Base-by-base conservation (phyloP, 371 early-diverging fungal genomes). In the Actinomucor elegans region DNA sequence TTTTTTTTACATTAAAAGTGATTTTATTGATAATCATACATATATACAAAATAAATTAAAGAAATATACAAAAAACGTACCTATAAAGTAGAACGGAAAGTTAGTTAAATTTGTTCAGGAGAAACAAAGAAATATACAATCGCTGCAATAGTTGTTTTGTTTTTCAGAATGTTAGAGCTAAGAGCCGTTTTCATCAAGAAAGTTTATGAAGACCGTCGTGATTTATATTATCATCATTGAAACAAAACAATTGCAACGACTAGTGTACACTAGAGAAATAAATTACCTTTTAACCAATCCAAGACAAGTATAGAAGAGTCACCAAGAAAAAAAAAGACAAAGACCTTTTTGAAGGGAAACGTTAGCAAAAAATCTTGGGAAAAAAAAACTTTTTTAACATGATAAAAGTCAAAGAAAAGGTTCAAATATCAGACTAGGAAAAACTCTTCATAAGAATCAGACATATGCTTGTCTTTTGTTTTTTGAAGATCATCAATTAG, bases 401-500 rank as follows among this genome's bases (percentile, higher is more conserved):
- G n/a, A n/a, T n/a, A n/a, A n/a, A n/a, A n/a, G n/a, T n/a, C n/a
- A n/a, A 33, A 31, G 14, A 46, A 40, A 41, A 51, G 52, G 29
- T 33, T 41, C 61, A 50, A 41, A 45, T 55, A 60, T 69, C 67
- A 67, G 68, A 59, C 51, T 27, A 27, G 48, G 64, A 56, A 52
- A 52, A 50, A 63, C 59, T 64, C 62, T 59, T 55, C 65, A 64
- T 44, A 45, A 37, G 54, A 50, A 66, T 84, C 81, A 77, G 84
- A 84, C 83, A 84, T 84, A 84, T 84, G 84, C 84, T 84, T 84
- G 83, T 84, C 77, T 66, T n/a, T 57, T 64, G 46, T 64, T 69
- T 68, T 43, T 65, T 48, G 24, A 33, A 44, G 29, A 46, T 61
- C 74, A 72, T 74, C 74, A 74, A 55, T 49, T 50, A 32, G 21